phyloP scores from a whole-genome alignment of 768 basidiomycete genomes.

The Myochromella boudieri region DNA sequence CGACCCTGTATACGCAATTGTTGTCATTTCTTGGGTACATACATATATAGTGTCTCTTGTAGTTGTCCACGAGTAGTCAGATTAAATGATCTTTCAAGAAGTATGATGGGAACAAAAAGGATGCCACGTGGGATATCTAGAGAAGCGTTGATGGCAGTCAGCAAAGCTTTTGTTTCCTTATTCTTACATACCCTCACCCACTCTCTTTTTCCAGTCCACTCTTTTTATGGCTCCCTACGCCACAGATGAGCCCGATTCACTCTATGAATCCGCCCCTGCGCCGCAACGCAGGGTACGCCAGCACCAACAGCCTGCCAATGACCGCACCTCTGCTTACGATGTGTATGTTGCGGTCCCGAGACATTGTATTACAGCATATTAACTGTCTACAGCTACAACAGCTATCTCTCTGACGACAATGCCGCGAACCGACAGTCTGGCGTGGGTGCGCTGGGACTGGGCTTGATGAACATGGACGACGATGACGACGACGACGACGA shows the following conservation, averaged over 20 bases:
- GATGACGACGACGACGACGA: slow-evolving; percentile 43
- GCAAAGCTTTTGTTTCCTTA: too few species aligned
- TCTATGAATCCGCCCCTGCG: slow-evolving; percentile 48
- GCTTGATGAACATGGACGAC: slow-evolving; percentile 45
- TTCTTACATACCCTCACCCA: slow-evolving; percentile 16
- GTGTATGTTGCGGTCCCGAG: slow-evolving; percentile 47
- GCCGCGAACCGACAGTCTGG: slow-evolving; percentile 49
- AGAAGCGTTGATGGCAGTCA: too few species aligned
- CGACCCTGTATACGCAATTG: too few species aligned
- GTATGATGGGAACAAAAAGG: slow-evolving; percentile 1
- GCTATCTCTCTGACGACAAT: slow-evolving; percentile 43
- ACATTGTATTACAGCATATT: slow-evolving; percentile 6
- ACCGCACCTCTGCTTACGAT: slow-evolving; percentile 62
- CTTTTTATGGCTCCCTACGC: slow-evolving; percentile 57
- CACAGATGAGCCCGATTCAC: slow-evolving; percentile 64
- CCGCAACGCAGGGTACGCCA: slow-evolving; percentile 43
- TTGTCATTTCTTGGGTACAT: too few species aligned
- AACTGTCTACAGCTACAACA: slow-evolving; percentile 75
- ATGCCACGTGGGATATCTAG: slow-evolving; percentile 8
- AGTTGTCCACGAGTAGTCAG: too few species aligned
- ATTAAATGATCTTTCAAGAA: too few species aligned
- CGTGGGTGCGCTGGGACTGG: slow-evolving; percentile 52
- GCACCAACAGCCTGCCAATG: slow-evolving; percentile 51
- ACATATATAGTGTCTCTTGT: too few species aligned
- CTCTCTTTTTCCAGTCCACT: slow-evolving; percentile 19